These are phyloP conservation scores for Candolleomyces aberdarensis DNA, from an alignment of 768 basidiomycete species.

Conservation along the genomic window DNA sequence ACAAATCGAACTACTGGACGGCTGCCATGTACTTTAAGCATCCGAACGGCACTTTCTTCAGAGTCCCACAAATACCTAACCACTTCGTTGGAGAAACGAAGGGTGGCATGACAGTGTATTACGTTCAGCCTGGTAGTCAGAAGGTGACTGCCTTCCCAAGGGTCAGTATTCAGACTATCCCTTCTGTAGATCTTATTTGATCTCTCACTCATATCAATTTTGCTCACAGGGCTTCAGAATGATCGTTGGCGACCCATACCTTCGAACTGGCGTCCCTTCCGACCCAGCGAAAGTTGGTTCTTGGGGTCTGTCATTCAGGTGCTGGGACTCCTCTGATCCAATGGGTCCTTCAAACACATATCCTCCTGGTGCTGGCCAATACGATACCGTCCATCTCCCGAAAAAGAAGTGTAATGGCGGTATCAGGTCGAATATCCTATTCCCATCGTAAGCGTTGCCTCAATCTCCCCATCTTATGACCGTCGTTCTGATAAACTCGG, in stretches of 20 bases:
- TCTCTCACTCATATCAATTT: not conserved
- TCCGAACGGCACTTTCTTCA: not conserved
- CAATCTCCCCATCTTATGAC: not conserved
- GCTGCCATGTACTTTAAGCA: constrained; percentile 3
- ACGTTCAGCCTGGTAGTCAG: not conserved
- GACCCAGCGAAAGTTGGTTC: not conserved
- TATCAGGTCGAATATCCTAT: not conserved
- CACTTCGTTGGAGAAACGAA: not conserved
- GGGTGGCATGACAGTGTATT: not conserved
- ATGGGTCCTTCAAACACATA: not conserved
- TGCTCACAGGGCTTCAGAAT: not conserved
- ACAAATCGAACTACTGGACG: constrained; percentile 3
- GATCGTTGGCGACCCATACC: not conserved
- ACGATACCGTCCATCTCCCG: constrained; percentile 1
- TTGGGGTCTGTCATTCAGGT: not conserved
- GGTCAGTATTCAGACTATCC: no score
- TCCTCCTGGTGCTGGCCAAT: constrained; percentile 3
- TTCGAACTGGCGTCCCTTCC: not conserved
- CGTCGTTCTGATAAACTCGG: not conserved
- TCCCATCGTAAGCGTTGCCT: not conserved
- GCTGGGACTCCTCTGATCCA: constrained; percentile 1
- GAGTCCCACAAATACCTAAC: not conserved
- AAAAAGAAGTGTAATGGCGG: constrained; percentile 1
- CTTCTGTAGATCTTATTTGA: no score
- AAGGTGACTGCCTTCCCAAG: not conserved